These are phyloP conservation scores for Backusella tuberculispora DNA, from an alignment of 192 early-diverging fungal species.

Conservation along the genomic window DNA sequence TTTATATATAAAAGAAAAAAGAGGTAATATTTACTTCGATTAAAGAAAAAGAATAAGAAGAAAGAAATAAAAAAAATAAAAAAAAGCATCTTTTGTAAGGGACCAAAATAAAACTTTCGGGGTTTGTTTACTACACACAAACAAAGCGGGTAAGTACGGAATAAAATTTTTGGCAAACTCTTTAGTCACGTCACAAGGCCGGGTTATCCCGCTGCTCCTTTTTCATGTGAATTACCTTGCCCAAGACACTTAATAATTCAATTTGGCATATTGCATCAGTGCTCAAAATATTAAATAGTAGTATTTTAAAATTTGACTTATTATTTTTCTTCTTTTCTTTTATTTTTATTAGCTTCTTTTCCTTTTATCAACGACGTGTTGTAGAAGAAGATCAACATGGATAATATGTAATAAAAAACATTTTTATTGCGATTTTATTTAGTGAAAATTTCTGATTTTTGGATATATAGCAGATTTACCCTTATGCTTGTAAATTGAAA, in stretches of 20 bases:
- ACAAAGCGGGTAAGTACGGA: conserved; percentile 27
- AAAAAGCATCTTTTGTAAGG: not conserved
- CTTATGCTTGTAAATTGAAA: not conserved
- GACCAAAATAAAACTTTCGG: conserved; percentile 1
- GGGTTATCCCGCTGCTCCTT: conserved; percentile 7
- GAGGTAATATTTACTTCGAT: not conserved
- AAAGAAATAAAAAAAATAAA: conserved; percentile 5
- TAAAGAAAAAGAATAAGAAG: not conserved
- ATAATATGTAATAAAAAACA: not conserved
- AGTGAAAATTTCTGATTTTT: not conserved
- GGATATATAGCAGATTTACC: not conserved
- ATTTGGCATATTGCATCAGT: not conserved
- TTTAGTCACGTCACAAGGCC: not conserved
- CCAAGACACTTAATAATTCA: not conserved
- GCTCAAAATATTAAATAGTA: not conserved
- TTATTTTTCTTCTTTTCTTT: not conserved
- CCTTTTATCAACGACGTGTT: not conserved
- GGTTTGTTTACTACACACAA: conserved; percentile 14
- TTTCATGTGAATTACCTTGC: not conserved
- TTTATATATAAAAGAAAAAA: not conserved
- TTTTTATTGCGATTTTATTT: not conserved
- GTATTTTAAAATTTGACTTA: not conserved
- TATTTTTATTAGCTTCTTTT: not conserved
- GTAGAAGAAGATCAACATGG: not conserved
- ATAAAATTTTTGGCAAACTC: conserved; percentile 2